Evolutionary conservation across 257 asterid genomes (phyloP), one percentile per base, ranked within the genome.

Genomic region (Thymus quinquecostatus): DNA sequence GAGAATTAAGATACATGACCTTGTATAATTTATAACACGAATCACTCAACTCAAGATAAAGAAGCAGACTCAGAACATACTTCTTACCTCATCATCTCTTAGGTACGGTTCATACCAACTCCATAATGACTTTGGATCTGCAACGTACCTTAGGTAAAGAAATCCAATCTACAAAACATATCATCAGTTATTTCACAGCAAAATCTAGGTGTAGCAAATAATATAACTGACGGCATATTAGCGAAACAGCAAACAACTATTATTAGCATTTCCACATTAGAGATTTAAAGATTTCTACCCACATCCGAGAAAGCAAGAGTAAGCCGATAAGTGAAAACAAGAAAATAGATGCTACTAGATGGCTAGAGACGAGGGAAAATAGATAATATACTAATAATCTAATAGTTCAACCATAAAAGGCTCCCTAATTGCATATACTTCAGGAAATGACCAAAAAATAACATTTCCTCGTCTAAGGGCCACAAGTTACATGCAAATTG

Each of bases 81-180:
- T 68, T 57, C 87, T 79, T 88, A 94, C 98, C 97, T 94, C 98
- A 54, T 89, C 98, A 83, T 94, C 97, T 80, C 77, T 91, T 69
- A 94, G 80, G 82, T 87, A 94, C 69, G 96, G 96, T 77, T 91
- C 96, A 43, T 84, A 94, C 98, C 98, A 94, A 89, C 83, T 72
- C 98, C 97, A 91, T 65, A 91, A 76, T 60, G 96, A 86, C 90
- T 94, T 94, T 36, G 97, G 87, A 81, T 94, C 98, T 55, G 96
- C 97, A 75, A 79, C 87, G 75, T 94, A 94, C 75, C 98, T 82
- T 58, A 94, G 79, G 79, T 94, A 94, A 12, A 94, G 92, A 83
- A 94, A 94, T 11, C 98, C 98, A 81, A 94, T 21, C 98, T 94
- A 85, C 77, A 81, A 77, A 76, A 56, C 3, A 1, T 33, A 69